Evolutionary conservation across 106 monocot species (phyloP).

Genomic region (Platanthera zijinensis): DNA sequence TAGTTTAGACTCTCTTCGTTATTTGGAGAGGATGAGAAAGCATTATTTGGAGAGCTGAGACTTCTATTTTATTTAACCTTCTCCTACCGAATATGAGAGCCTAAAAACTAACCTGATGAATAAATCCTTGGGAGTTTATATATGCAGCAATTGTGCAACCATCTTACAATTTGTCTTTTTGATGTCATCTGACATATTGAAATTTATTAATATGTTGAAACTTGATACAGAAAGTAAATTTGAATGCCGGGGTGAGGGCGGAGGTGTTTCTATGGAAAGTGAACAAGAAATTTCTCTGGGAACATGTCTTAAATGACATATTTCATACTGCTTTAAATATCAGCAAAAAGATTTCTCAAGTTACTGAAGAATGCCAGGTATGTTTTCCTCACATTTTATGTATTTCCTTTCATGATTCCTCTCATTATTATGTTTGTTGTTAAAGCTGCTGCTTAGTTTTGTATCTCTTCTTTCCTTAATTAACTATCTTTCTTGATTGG

Average conservation of each 20-base stretch:
- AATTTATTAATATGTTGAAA: background rate
- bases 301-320: constrained; percentile 59
- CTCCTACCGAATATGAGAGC: background rate
- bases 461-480: background rate
- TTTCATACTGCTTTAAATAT: constrained; percentile 80
- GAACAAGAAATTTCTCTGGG: constrained; percentile 30
- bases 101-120: background rate
- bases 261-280: constrained; percentile 61
- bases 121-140: background rate
- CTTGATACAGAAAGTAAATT: constrained; percentile 33
- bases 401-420: background rate
- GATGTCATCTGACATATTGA: background rate
- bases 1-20: too few relatives aligned
- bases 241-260: constrained; percentile 7
- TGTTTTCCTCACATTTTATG: background rate
- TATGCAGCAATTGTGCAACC: background rate
- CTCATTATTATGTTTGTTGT: background rate
- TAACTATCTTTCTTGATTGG: background rate
- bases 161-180: background rate
- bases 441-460: background rate
- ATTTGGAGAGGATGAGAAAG: too few relatives aligned
- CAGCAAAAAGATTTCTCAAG: constrained; percentile 44
- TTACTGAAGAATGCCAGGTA: constrained; percentile 3
- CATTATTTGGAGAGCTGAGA: too few relatives aligned
- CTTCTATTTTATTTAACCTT: background rate